A percentile compares a stretch with the other conserved stretches of the same genome.
Conservation (phyloP, 345 rosid genomes). For the Eucalyptus rudis region DNA sequence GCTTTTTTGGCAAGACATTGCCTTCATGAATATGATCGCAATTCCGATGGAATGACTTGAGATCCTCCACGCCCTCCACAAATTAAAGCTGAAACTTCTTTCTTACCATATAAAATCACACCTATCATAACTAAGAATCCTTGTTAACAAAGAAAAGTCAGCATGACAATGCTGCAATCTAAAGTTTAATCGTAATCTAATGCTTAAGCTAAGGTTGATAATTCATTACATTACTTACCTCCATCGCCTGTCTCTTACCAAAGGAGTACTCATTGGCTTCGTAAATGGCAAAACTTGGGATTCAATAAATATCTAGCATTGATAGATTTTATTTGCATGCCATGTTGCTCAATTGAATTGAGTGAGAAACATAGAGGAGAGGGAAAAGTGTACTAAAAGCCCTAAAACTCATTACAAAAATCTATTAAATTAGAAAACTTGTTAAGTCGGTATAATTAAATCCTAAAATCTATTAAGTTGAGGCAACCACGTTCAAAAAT, state of each 20-base stretch:
- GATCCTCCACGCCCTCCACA: not conserved
- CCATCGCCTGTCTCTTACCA: not conserved
- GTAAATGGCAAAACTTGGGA: not conserved
- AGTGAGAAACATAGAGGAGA: too few species aligned
- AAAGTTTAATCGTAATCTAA: not conserved
- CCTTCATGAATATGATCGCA: not conserved
- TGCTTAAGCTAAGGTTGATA: not conserved
- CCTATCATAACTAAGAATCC: not conserved
- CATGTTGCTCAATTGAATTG: accelerated
- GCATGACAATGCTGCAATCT: not conserved
- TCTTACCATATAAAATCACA: not conserved
- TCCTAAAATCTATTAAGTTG: accelerated
- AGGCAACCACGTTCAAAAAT: too few species aligned
- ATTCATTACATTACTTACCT: not conserved
- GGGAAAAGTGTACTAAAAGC: too few species aligned
- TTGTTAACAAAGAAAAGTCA: not conserved
- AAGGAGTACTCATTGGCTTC: not conserved
- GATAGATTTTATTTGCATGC: not conserved
- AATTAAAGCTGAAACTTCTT: not conserved
- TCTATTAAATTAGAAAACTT: too few species aligned
- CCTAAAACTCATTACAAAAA: too few species aligned
- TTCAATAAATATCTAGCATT: not conserved
- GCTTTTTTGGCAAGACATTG: not conserved
- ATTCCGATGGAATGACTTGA: not conserved
- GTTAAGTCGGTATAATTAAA: too few species aligned